A percentile compares a stretch with the other conserved stretches of the same genome.
These are phyloP conservation scores for Bretschneidera sinensis DNA, from an alignment of 345 rosid species.

Conservation along the genomic window DNA sequence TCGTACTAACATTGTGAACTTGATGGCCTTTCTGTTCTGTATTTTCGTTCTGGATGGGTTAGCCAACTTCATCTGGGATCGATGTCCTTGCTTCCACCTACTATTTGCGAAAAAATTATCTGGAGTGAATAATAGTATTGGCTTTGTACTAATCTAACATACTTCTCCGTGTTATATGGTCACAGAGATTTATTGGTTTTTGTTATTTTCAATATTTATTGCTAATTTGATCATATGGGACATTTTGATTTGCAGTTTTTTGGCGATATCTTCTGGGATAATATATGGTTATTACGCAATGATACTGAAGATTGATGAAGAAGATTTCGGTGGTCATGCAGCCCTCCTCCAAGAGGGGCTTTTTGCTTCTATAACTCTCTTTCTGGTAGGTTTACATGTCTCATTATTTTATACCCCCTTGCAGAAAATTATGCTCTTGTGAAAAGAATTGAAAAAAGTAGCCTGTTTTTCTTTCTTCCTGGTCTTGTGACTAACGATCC, in stretches of 20 bases:
- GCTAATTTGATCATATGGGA: not conserved
- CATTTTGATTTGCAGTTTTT: constrained; percentile 48
- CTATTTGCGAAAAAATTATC: no score
- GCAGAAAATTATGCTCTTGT: not conserved
- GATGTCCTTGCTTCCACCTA: no score
- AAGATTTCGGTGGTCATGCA: constrained; percentile 91
- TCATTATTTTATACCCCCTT: not conserved
- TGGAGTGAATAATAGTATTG: no score
- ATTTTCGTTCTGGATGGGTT: no score
- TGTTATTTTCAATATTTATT: not conserved
- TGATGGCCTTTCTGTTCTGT: not conserved
- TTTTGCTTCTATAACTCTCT: constrained; percentile 81
- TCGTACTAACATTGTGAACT: not conserved
- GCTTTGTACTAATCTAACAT: no score
- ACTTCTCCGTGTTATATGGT: no score
- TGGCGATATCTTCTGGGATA: constrained; percentile 65
- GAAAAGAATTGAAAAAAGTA: no score
- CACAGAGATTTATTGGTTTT: not conserved
- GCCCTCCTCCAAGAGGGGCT: constrained; percentile 95
- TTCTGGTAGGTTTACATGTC: constrained; percentile 51
- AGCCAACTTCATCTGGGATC: no score
- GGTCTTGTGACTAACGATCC: not conserved
- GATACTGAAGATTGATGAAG: constrained; percentile 86
- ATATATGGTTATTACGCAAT: constrained; percentile 76
- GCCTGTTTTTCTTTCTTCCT: not conserved